Base-by-base conservation (phyloP, 2,329 filamentous ascomycete genomes). In the Apiospora koreana region DNA sequence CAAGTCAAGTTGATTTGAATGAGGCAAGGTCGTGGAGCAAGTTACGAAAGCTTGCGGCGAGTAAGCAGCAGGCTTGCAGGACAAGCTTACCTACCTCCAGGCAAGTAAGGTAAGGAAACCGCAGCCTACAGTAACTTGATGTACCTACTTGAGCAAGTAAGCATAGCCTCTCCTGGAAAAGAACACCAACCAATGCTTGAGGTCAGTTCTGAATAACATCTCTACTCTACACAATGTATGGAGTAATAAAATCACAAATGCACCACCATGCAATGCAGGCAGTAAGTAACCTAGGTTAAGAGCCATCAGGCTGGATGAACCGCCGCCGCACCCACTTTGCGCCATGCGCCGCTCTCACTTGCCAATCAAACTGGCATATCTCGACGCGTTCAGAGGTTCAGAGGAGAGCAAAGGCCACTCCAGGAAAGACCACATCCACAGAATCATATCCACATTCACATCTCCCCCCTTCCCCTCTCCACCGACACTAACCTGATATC, bases 121-220 rank as follows among this genome's bases (percentile, higher is more conserved):
- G 25, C 48, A 54, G 48, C 48, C 48, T 25, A 54, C 45, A 50
- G 8, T 3, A 16, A n/a, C n/a, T n/a, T n/a, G n/a, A n/a, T n/a
- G n/a, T n/a, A n/a, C n/a, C n/a, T n/a, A n/a, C n/a, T n/a, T n/a
- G n/a, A 35, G 35, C 35, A 35, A 35, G 35, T 35, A 35, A 35
- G n/a, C 50, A 58, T 58, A 58, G 50, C 50, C 50, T 58, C 50
- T 58, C 50, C 50, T 58, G 50, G 25, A 58, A 58, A 58, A 58
- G 50, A 58, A 58, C 50, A 58, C 16, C 25, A 58, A 10, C 21
- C 25, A 35, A 8, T 41, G 38, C 38, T 41, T n/a, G n/a, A n/a
- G n/a, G n/a, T n/a, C n/a, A n/a, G n/a, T n/a, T n/a, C n/a, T n/a
- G n/a, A n/a, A n/a, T n/a, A n/a, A n/a, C 38, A 41, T 41, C 38